Conservation (phyloP, 2,329 filamentous ascomycete species). For the Ceratocystis huliohia region DNA sequence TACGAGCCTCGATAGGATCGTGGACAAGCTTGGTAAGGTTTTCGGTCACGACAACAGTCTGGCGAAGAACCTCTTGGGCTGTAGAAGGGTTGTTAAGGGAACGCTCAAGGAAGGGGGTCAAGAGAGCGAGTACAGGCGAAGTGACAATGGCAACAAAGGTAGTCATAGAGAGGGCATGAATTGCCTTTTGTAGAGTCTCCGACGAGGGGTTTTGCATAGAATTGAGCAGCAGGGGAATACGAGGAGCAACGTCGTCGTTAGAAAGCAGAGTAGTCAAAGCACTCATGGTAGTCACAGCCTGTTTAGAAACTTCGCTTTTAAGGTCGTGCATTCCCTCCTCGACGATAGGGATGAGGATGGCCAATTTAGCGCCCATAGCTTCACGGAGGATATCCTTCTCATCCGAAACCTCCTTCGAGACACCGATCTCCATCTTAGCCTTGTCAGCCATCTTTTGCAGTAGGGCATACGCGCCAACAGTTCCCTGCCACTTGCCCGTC, state of each 20-base stretch:
- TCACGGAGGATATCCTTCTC: constrained; percentile 85
- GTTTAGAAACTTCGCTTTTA: constrained; percentile 78
- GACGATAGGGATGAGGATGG: constrained; percentile 77
- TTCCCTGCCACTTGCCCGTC: constrained; percentile 94
- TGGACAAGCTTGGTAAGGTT: constrained; percentile 98
- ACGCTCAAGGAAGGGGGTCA: constrained; percentile 88
- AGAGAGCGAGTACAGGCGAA: constrained; percentile 82
- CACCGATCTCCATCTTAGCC: constrained; percentile 70
- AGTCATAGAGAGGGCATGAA: constrained; percentile 90
- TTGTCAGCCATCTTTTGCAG: constrained; percentile 92
- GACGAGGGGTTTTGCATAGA: constrained; percentile 89
- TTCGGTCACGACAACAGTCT: constrained; percentile 92
- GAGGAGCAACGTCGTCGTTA: constrained; percentile 90
- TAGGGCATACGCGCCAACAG: constrained; percentile 71
- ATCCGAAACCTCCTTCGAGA: constrained; percentile 66
- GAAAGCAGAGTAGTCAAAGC: constrained; percentile 78
- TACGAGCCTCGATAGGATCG: constrained; percentile 82
- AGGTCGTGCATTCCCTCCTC: constrained; percentile 94
- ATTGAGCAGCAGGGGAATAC: constrained; percentile 83
- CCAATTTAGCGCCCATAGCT: constrained; percentile 77
- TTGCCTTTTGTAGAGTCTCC: constrained; percentile 83
- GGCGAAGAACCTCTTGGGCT: constrained; percentile 82
- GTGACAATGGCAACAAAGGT: constrained; percentile 97
- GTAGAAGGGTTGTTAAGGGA: constrained; percentile 85
- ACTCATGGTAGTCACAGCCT: constrained; percentile 84